Base-by-base conservation (phyloP, 1,284 basidiomycete genomes). In the Rhodotorula mucilaginosa region DNA sequence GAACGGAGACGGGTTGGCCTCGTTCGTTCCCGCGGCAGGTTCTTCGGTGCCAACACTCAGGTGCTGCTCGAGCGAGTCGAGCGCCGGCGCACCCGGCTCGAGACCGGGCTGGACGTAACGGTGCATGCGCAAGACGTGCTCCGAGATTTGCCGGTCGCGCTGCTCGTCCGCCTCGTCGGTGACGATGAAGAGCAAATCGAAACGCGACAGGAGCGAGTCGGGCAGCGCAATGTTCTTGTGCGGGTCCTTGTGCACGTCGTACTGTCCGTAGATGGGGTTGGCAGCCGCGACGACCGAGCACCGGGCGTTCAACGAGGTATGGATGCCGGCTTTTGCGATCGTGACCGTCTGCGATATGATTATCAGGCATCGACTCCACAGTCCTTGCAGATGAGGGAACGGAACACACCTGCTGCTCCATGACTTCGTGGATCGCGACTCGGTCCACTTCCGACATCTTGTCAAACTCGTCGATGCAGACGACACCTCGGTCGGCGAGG, bases 351-450 rank as follows among this genome's bases (percentile, higher is more conserved):
- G 82, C 26, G 57, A 65, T 44, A 44, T 13, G 39, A 2, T 10
- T 12, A 10, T 44, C 39, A 44, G 39, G 10, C 10, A 10, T 44
- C 39, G 39, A 44, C 12, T 44, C 10, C 12, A 44, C 39, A 8
- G 39, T 44, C 39, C 39, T 44, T 44, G 39, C 39, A 44, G 12
- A 44, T 44, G 39, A 44, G 39, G 39, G 39, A 44, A 44, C 10
- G 7, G 21, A 16, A 34, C 48, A 49, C 12, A 61, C 48, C 81
- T 98, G 96, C 82, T 97, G 93, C 81, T 99, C 96, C 97, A 99
- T 99, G 79, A 98, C 97, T 88, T 99, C 97, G 83, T 99, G 97
- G 78, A 99, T 99, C 46, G 97, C 96, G n/a, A 98, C 96, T 77
- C 97, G 89, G 83, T 99, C 96, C 75, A 97, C 87, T 78, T 99